Percentiles rank a stretch among this genome's conserved stretches.
phyloP scores from a whole-genome alignment of 1,284 basidiomycete species.

The Grifola frondosa region DNA sequence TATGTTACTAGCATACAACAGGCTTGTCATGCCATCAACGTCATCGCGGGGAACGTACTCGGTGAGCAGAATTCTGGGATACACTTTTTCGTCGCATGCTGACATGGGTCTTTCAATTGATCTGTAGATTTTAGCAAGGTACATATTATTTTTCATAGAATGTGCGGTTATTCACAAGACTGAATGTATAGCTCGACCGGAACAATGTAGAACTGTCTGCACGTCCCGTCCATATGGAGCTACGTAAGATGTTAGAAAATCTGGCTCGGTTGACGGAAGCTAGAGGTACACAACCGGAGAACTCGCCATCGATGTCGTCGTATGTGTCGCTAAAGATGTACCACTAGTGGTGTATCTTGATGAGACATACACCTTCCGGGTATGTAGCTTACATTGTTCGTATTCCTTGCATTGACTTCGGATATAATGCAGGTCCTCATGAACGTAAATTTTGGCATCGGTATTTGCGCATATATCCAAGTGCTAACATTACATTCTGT shows the following conservation, averaged over 20 bases:
- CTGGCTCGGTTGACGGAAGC: conserved; percentile 29
- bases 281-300: conserved; percentile 22
- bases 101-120: neutral
- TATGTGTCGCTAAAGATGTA: conserved; percentile 26
- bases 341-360: conserved; percentile 28
- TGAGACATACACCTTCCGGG: conserved; percentile 32
- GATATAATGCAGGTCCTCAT: conserved; percentile 23
- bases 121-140: conserved; percentile 32
- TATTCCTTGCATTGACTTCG: neutral
- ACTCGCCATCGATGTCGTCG: conserved; percentile 26
- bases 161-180: conserved; percentile 1
- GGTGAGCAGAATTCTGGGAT: conserved; percentile 15
- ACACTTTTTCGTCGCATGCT: neutral
- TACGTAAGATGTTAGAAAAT: conserved; percentile 31
- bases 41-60: conserved; percentile 33
- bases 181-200: conserved; percentile 24
- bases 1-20: conserved; percentile 34
- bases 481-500: neutral
- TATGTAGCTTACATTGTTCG: conserved; percentile 9
- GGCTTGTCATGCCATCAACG: conserved; percentile 34
- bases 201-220: conserved; percentile 32
- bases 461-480: neutral
- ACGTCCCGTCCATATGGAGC: conserved; percentile 28
- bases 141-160: conserved; percentile 1
- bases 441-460: conserved; percentile 24